Base-by-base conservation (phyloP, 2,329 filamentous ascomycete genomes). In the Lachnellula cervina region DNA sequence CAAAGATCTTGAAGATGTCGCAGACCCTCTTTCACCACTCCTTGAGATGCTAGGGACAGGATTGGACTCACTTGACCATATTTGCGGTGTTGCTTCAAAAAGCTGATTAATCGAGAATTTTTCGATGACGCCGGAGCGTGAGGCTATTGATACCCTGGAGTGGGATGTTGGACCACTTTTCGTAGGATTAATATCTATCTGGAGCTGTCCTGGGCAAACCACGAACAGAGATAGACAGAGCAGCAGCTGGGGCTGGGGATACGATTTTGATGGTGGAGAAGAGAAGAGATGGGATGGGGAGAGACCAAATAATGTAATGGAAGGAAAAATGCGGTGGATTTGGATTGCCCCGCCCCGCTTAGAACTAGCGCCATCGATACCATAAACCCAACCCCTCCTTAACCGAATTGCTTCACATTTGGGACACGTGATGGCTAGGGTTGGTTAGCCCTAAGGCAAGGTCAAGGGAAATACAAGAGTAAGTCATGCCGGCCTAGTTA, bases 1-100 rank as follows among this genome's bases (percentile, higher is more conserved):
- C 28, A 38, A 28, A n/a, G 9, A 37, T 21, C 42, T 44, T 21
- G 28, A 49, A 37, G 43, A 38, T 40, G 19, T 55, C 51, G 52
- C 50, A 49, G 38, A 56, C 23, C 13, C 13, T 21, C 45, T 49
- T 35, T 5, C 46, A 32, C 28, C 37, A 23, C 7, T 43, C 44
- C 42, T 9, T 13, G 21, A 38, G 19, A 43, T 46, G 19, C 21
- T 42, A 49, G 19, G 49, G 37, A 46, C 49, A 40, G 46, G 52
- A 45, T 51, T 58, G 23, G 54, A 93, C 92, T 88, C 88, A 97
- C 92, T 97, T 97, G 77, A 99, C 94, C 94, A 99, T 99, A 77
- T 91, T 97, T 88, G 81, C 90, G 89, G 91, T 89, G 75, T 84
- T 88, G 76, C 74, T 74, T 68, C 64, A 58, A 65, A 63, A 70